phyloP scores from a whole-genome alignment of 805 yeast species.

The Candida railenensis region DNA sequence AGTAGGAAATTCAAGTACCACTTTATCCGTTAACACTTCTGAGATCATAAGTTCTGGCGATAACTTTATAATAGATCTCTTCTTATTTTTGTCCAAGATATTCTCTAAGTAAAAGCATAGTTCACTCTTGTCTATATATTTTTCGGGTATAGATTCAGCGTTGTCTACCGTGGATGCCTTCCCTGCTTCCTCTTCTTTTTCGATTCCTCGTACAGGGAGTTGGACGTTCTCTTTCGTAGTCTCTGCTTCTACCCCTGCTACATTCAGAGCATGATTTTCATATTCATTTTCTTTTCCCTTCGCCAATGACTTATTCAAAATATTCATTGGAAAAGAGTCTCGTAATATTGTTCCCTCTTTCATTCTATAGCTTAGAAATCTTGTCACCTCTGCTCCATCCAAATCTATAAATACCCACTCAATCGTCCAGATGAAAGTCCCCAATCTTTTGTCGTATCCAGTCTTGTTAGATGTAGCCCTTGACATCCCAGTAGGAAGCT shows the following conservation, averaged over 20 bases:
- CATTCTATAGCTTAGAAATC: constrained; percentile 44
- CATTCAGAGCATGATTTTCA: no score
- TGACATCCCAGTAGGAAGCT: constrained; percentile 74
- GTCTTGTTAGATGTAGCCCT: constrained; percentile 63
- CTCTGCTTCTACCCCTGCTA: no score
- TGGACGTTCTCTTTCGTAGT: no score
- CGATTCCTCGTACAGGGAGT: background rate
- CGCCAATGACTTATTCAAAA: constrained; percentile 18
- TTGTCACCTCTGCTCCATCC: constrained; percentile 21
- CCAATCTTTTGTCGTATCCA: constrained; percentile 62
- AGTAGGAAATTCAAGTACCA: constrained; percentile 79
- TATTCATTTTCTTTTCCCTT: background rate
- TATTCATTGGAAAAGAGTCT: constrained; percentile 42
- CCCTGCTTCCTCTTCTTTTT: background rate
- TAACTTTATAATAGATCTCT: constrained; percentile 35
- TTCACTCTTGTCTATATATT: constrained; percentile 21
- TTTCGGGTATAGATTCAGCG: background rate
- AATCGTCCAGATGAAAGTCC: constrained; percentile 72
- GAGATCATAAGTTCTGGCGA: constrained; percentile 38
- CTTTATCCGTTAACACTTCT: constrained; percentile 50
- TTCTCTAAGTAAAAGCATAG: constrained; percentile 33
- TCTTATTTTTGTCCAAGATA: constrained; percentile 18
- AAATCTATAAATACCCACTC: constrained; percentile 59
- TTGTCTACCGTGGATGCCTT: background rate
- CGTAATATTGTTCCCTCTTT: constrained; percentile 34